Evolutionary conservation across 805 yeast genomes (phyloP), one percentile per base, ranked within the genome.

Genomic region (Candida gorgasii): DNA sequence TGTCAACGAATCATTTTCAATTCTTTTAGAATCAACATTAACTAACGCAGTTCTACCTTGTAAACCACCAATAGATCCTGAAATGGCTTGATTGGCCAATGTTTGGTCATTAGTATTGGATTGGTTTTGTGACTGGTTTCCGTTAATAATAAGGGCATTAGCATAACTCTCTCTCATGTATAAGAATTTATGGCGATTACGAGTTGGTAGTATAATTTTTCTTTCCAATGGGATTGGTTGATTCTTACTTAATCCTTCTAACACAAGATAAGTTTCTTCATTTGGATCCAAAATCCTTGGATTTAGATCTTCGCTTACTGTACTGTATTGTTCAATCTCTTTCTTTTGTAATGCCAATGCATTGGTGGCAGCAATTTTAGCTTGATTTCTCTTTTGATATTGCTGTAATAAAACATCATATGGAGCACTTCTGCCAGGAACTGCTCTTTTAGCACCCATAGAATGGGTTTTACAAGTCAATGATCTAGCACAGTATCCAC

Each of bases 361-460:
- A 33, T 86, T 86, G 37, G 80, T 84, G 1, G 89, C 87, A 2
- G 90, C 95, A 45, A 86, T 72, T 59, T 88, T 89, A 27, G 95
- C 92, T 63, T 93, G 97, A 59, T 92, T 92, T 54, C 88, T 80
- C 54, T 89, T 82, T 67, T 93, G 99, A 58, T 92, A 90, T 13
- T 89, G 90, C 15, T 90, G 89, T 43, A 93, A 70, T 40, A 93
- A 69, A 20, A 80, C 82, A 61, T 93, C 99, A 65, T 89, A 93
- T 0, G 97, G 89, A 6, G 93, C 90, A 26, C 95, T 82, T 54
- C 99, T 76, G 8, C 99, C 99, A 13, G 80, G 82, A 15, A 93
- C 99, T 0, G 96, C 90, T 53, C 99, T 78, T 57, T 93, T 93
- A 19, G 97, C 96, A 24, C 97, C 97, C 97, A 93, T 90, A 1